phyloP scores from a whole-genome alignment of 495 filamentous ascomycete species.

The Durotheca rogersii region DNA sequence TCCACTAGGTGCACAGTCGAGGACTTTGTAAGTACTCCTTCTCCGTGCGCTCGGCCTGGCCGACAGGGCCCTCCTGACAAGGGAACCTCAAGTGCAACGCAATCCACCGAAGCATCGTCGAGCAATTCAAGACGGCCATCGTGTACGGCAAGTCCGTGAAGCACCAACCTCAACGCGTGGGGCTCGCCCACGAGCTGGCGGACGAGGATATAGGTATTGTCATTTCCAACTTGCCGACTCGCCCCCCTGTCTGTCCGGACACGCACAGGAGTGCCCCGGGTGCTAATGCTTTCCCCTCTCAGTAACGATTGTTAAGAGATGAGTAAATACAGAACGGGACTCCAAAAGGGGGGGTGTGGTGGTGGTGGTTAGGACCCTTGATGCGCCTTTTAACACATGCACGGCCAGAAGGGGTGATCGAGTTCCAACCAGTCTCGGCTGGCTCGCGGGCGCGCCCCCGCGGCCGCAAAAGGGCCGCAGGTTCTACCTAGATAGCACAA shows the following conservation, averaged over 20 bases:
- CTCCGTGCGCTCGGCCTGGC: constrained; percentile 20
- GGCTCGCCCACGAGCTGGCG: constrained; percentile 83
- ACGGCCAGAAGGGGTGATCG: constrained; percentile 12
- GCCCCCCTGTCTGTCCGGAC: constrained; percentile 5
- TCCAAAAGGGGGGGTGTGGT: constrained; percentile 25
- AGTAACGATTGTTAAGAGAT: constrained; percentile 97
- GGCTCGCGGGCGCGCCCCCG: constrained; percentile 19
- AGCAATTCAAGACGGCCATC: constrained; percentile 92
- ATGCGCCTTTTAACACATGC: constrained; percentile 15
- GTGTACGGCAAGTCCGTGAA: constrained; percentile 98
- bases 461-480: constrained; percentile 13
- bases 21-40: constrained; percentile 77
- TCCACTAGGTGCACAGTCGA: constrained; percentile 83
- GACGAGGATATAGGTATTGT: constrained; percentile 92
- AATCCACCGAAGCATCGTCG: constrained; percentile 93
- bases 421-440: constrained; percentile 7
- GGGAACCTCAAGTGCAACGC: constrained; percentile 72
- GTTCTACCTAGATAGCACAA: constrained; percentile 20
- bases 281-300: constrained; percentile 36
- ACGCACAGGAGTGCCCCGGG: too few relatives aligned
- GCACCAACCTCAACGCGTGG: constrained; percentile 96
- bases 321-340: constrained; percentile 47
- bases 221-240: constrained; percentile 13
- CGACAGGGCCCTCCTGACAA: constrained; percentile 30
- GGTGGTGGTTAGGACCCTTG: constrained; percentile 12